Evolutionary conservation across 768 basidiomycete species (phyloP), one percentile per base, ranked within the genome.

Genomic region (Mycena polygramma): DNA sequence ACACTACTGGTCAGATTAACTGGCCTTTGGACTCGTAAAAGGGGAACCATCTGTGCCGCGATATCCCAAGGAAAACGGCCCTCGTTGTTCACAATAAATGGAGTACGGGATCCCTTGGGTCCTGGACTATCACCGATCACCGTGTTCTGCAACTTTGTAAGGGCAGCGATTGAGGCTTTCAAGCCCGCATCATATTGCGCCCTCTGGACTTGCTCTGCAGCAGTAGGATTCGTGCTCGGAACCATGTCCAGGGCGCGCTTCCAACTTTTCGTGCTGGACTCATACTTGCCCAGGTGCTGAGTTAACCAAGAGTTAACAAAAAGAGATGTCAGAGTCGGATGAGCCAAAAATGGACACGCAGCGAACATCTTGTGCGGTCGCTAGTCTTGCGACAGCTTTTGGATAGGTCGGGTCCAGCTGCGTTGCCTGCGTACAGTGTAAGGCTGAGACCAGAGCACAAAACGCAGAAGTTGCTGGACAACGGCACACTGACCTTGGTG

Each of bases 331-430:
- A 24, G 55, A 51, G 9, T 46, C 17, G 19, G 15, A 30, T 46
- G 43, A 22, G 14, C 11, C 26, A 24, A 3, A 36, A 24, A 8
- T 22, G 39, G 37, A 0, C 35, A 26, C 19, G 36, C 17, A 35
- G 57, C 73, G 9, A 36, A 77, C 77, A 55, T 75, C 71, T 39
- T 74, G 39, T 8, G 73, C 69, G 5, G 70, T 51, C 5, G 73
- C 77, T 10, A 72, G 22, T 36, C 77, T 45, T 3, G 68, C 74
- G 37, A 51, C 64, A 4, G 63, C 77, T 57, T 76, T 77, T 4
- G 74, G 54, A 62, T 77, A 75, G 7, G 55, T 69, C 1, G 77
- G 73, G 53, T 77, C 75, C n/a, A 77, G 69, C 30, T 65, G 49
- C 20, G 73, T 74, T n/a, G 75, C 77, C 77, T 77, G 30, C 30